Conservation (phyloP, 441 rosid genomes). For the Gossypium aridum region DNA sequence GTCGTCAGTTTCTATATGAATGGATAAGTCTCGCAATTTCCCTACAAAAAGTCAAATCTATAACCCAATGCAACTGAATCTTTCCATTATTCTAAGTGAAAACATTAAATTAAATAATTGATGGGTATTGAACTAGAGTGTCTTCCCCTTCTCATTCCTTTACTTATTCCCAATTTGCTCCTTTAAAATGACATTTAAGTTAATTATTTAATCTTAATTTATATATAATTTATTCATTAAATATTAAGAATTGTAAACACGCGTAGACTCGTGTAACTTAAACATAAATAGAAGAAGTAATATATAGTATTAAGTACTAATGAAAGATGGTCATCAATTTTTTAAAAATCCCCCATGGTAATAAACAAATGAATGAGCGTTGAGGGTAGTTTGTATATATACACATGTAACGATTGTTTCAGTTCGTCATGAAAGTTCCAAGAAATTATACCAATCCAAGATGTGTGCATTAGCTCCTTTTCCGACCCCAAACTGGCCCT, state of each 20-base stretch:
- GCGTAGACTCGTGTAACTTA: background rate
- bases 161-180: background rate
- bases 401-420: background rate
- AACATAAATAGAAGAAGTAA: background rate
- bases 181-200: background rate
- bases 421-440: background rate
- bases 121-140: background rate
- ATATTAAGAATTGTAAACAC: background rate
- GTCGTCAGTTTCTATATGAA: background rate
- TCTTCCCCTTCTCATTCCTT: background rate
- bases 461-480: background rate
- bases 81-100: background rate
- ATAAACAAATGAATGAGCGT: background rate
- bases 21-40: background rate
- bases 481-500: background rate
- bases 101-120: background rate
- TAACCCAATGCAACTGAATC: background rate
- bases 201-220: too few relatives aligned
- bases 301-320: too few relatives aligned
- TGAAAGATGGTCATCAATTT: too few relatives aligned
- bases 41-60: background rate
- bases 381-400: slow-evolving; percentile 2
- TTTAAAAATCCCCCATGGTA: too few relatives aligned
- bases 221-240: too few relatives aligned
- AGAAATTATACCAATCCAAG: background rate